These are phyloP conservation scores for Ruellia speciosa DNA, from an alignment of 305 asterid species.

Conservation along the genomic window DNA sequence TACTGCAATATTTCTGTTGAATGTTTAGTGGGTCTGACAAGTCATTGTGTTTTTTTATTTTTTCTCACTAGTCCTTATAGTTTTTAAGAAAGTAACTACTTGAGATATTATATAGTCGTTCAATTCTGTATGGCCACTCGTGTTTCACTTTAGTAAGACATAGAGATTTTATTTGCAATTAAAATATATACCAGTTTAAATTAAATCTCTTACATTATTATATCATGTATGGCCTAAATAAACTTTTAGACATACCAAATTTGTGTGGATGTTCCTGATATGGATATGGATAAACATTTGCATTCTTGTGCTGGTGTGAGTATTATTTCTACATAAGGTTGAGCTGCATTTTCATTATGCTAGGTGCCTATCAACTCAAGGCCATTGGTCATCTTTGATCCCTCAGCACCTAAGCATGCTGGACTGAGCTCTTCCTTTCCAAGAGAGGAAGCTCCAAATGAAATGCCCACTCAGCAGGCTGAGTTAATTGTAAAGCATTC, in stretches of 20 bases:
- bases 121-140: neutral
- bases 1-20: conserved; percentile 1
- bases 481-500: conserved; percentile 26
- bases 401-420: conserved; percentile 15
- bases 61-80: neutral
- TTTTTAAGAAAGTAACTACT: neutral
- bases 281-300: neutral
- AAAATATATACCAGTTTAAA: neutral
- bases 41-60: too few relatives aligned
- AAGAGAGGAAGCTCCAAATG: conserved; percentile 30
- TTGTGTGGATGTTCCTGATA: neutral
- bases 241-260: neutral
- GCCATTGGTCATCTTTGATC: conserved; percentile 21
- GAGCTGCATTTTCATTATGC: conserved; percentile 17
- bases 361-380: conserved; percentile 26
- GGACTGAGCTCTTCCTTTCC: conserved; percentile 21
- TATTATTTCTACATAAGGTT: conserved; percentile 9
- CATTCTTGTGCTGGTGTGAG: neutral
- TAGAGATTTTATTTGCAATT: neutral
- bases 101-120: neutral
- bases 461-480: conserved; percentile 20
- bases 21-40: neutral
- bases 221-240: neutral
- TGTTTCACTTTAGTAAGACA: neutral
- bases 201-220: neutral